Evolutionary conservation across 352 stramenopile species (phyloP), one percentile per base, ranked within the genome.

Genomic region (Phytophthora niederhauseri): DNA sequence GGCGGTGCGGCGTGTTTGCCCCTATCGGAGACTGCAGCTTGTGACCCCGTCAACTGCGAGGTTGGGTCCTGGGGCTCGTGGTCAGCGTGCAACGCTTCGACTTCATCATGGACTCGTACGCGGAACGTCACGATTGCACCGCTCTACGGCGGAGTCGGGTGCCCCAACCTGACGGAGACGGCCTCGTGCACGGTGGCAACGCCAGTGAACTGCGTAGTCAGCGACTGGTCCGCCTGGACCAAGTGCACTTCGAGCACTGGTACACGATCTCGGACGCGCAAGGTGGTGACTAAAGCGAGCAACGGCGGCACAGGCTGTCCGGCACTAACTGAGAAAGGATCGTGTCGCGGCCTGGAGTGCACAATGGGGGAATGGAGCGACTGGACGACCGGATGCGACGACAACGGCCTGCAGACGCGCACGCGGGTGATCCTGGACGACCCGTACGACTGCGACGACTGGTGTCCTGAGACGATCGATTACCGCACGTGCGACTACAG

Each of bases 21-120:
- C 0, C 72, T 75, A 14, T 68, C 26, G 0, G 66, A 80, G 20
- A 67, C 69, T 8, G 66, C 66, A 7, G 45, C 55, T 1, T 92
- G 84, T 34, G 78, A 89, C 11, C 73, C 78, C 0, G 75, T 88
- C 15, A 82, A 85, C 64, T 92, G 84, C 52, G 68, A 77, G 17
- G 60, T 87, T 4, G 66, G 77, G 0, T 12, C 51, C 6, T 90
- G 71, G 64, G 53, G 65, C 6, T 36, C 67, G 1, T 84, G 76
- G 67, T 66, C 66, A n/a, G 34, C 53, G 0, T 87, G 78, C 56
- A 70, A 82, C 48, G 20, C 71, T 0, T 56, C 24, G 3, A 77
- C 68, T 17, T 62, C 76, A 31, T 68, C 63, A 5, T 70, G 70
- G 46, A 77, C 57, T 6, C 75, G 63, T 14, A 80, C 64, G 14